These are phyloP conservation scores for Suhomyces prunicola DNA, from an alignment of 805 yeast genomes.

Conservation along the genomic window DNA sequence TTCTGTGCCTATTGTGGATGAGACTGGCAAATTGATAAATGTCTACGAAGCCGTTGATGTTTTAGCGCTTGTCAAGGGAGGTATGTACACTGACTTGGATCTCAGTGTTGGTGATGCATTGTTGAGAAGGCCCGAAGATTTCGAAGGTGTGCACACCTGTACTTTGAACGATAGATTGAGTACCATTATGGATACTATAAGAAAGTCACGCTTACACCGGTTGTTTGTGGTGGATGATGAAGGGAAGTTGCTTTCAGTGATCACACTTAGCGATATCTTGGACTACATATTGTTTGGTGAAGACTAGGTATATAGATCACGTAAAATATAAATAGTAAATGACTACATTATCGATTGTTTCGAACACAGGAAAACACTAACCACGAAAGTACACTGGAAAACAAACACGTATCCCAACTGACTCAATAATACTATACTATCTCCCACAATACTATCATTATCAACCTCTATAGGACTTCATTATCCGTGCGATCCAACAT, in stretches of 20 bases:
- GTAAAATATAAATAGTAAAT: not conserved
- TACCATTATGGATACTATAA: conserved; percentile 87
- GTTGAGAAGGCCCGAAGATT: conserved; percentile 89
- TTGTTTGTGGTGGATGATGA: conserved; percentile 86
- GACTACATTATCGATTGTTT: not conserved
- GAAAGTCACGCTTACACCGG: conserved; percentile 88
- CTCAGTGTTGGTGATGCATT: conserved; percentile 94
- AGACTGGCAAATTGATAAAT: conserved; percentile 62
- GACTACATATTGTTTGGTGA: conserved; percentile 74
- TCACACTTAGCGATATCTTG: conserved; percentile 88
- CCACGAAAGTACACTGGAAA: too few relatives aligned
- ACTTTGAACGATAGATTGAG: conserved; percentile 81
- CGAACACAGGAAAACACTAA: too few relatives aligned
- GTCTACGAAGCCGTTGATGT: conserved; percentile 97
- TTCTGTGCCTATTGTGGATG: conserved; percentile 91
- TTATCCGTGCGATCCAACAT: too few relatives aligned
- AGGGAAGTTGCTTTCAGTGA: conserved; percentile 75
- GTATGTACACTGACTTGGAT: conserved; percentile 85
- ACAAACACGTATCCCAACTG: too few relatives aligned
- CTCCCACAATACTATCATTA: too few relatives aligned
- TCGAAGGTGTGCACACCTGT: conserved; percentile 97
- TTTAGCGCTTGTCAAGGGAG: conserved; percentile 87
- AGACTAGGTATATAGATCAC: conserved; percentile 15
- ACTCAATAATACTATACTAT: too few relatives aligned
- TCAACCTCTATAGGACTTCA: too few relatives aligned